Conservation (phyloP, 805 yeast genomes). For the Candida namnaoensis region DNA sequence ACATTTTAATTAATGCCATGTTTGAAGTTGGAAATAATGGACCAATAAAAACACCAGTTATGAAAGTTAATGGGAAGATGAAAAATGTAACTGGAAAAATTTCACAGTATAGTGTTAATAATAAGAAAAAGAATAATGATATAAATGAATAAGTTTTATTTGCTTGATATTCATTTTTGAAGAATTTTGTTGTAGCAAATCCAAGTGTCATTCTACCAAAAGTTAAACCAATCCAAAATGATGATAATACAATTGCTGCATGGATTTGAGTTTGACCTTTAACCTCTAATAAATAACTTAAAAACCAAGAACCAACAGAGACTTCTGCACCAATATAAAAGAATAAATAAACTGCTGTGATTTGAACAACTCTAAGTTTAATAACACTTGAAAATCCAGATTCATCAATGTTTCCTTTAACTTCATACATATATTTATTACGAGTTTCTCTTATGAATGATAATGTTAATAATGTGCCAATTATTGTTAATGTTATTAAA, state of each 20-base stretch:
- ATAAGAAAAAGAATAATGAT: conserved; percentile 18
- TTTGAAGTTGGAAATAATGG: conserved; percentile 71
- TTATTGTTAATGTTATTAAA: conserved; percentile 26
- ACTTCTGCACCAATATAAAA: conserved; percentile 67
- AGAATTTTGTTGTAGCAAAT: conserved; percentile 39
- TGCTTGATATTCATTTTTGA: conserved; percentile 33
- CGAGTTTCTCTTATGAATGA: conserved; percentile 21
- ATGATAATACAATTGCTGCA: conserved; percentile 58
- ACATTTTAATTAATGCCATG: conserved; percentile 48
- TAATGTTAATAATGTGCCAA: conserved; percentile 17
- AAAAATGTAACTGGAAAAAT: conserved; percentile 20
- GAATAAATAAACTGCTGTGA: conserved; percentile 44
- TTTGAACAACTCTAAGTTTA: conserved; percentile 30
- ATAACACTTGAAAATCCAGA: conserved; percentile 9
- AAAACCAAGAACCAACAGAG: conserved; percentile 63
- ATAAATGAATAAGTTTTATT: conserved; percentile 25
- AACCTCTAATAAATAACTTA: conserved; percentile 49
- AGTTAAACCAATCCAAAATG: conserved; percentile 68
- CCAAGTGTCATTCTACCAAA: conserved; percentile 53
- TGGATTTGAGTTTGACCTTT: conserved; percentile 35
- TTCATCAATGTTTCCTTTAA: conserved; percentile 10
- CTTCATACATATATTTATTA: conserved; percentile 22
- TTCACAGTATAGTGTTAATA: conserved; percentile 22
- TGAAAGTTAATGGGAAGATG: conserved; percentile 32
- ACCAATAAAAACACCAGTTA: conserved; percentile 55